Base-by-base conservation (phyloP, 225 moss, liverwort and hornwort genomes). In the Pleurozium schreberi region DNA sequence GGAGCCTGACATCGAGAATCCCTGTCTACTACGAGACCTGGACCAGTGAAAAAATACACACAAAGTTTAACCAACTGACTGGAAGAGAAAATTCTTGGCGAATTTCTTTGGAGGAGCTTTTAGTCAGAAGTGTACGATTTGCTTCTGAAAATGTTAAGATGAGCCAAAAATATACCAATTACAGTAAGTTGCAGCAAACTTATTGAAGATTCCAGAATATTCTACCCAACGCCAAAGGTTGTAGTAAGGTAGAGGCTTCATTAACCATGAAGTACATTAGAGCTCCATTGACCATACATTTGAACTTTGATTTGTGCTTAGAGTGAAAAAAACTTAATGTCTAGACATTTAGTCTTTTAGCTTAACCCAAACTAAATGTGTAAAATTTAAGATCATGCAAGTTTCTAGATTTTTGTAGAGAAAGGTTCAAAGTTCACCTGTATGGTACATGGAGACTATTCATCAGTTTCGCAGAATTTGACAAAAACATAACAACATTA, bases 21-120 rank as follows among this genome's bases (percentile, higher is more conserved):
- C 92, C 30, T 69, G 87, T 79, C 87, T 85, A 69, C 90, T 92
- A 67, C 90, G 91, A 88, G 94, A 94, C 74, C 94, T 89, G 47
- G 78, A 78, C 50, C 73, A 33, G 53, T 40, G 40, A n/a, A 76
- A 30, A 49, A 50, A n/a, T 50, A 30, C 16, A 55, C 66, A 79
- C 8, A 62, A 53, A 66, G 42, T n/a, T 78, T 3, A 77, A 47
- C 47, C 17, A 59, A 74, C 36, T 16, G 8, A 36, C 34, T 45
- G 34, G 34, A 73, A 27, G 78, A 53, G 25, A 65, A 75, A 27
- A 31, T 17, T 30, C 65, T 52, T 50, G 33, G 52, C 12, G 14
- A 27, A 40, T 28, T 34, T 45, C 55, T 22, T 40, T 71, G 28
- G 5, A 58, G 20, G n/a, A 70, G 22, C 8, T 33, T 17, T 10